Conservation (phyloP, 225 moss, liverwort and hornwort species). For the Bryoerythrophyllum caledonicum region DNA sequence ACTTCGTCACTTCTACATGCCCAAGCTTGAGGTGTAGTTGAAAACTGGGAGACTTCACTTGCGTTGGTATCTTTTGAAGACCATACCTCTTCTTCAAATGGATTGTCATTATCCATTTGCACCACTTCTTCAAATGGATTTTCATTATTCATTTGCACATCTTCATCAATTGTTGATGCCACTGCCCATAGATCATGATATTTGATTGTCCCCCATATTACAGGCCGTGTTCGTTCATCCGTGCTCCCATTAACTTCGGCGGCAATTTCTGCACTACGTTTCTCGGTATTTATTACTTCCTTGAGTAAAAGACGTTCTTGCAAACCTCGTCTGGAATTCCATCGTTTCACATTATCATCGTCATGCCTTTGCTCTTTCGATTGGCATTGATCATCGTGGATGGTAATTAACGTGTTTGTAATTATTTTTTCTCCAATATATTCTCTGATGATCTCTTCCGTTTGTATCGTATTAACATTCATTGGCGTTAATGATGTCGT, state of each 20-base stretch:
- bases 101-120: not conserved
- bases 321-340: slow-evolving; percentile 5
- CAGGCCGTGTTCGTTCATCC: slow-evolving; percentile 11
- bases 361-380: not conserved
- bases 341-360: not conserved
- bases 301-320: slow-evolving; percentile 22
- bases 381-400: not conserved
- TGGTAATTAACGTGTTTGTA: not conserved
- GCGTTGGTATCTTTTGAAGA: accelerated
- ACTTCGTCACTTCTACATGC: not conserved
- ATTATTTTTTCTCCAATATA: not conserved
- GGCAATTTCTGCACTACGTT: not conserved
- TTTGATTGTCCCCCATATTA: slow-evolving; percentile 45
- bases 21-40: not conserved
- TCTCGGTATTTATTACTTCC: slow-evolving; percentile 22
- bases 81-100: not conserved
- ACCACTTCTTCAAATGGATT: not conserved
- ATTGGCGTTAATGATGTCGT: not conserved
- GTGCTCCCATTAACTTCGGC: not conserved
- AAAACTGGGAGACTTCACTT: not conserved
- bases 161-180: slow-evolving; percentile 20
- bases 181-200: slow-evolving; percentile 40
- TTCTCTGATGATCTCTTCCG: slow-evolving; percentile 8
- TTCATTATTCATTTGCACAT: not conserved
- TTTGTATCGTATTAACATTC: not conserved